Evolutionary conservation across 1,284 basidiomycete genomes (phyloP), one percentile per base, ranked within the genome.

Genomic region (Tausonia pullulans): DNA sequence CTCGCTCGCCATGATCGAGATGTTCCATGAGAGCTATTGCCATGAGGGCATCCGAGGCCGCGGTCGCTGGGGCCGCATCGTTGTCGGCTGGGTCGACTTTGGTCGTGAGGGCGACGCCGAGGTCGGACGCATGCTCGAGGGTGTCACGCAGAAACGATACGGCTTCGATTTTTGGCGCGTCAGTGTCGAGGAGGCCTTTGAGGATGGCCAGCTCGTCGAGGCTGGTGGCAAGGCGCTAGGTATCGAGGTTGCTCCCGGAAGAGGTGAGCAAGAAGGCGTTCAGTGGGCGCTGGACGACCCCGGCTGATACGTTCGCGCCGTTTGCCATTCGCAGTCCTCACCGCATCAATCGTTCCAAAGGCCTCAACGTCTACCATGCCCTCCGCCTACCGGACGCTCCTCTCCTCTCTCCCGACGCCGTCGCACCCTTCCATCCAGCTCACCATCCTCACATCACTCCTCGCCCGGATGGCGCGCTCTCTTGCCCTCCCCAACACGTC

Each of bases 391-490:
- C 81, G 77, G 43, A 71, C 76, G 8, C 87, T 87, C 68, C 80
- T 94, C 2, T 75, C 81, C 0, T 82, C 86, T 0, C 79, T 93
- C 0, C 89, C 91, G 0, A 87, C 88, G 0, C 81, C 84, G 45
- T 90, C 90, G 0, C 87, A 89, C 9, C 78, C 87, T 11, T 79
- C 83, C 5, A 81, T 80, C 44, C 80, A 87, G 0, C 78, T 87
- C 44, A 80, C 82, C 58, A 83, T 81, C 48, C 80, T 93, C 51
- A 80, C 80, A 60, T 83, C 89, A 14, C 79, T 94, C 9, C 78
- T 93, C n/a, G 76, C 85, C 4, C 78, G 87, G 68, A 84, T 85
- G 0, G 83, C 89, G 1, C 73, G 75, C 27, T 78, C 81, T 0
- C 81, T 77, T 2, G 74, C 80, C 8, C 57, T 0, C 88, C 92